These are phyloP conservation scores for Chrysopogon serrulatus DNA, from an alignment of 176 grass and related monocot genomes.

Conservation along the genomic window DNA sequence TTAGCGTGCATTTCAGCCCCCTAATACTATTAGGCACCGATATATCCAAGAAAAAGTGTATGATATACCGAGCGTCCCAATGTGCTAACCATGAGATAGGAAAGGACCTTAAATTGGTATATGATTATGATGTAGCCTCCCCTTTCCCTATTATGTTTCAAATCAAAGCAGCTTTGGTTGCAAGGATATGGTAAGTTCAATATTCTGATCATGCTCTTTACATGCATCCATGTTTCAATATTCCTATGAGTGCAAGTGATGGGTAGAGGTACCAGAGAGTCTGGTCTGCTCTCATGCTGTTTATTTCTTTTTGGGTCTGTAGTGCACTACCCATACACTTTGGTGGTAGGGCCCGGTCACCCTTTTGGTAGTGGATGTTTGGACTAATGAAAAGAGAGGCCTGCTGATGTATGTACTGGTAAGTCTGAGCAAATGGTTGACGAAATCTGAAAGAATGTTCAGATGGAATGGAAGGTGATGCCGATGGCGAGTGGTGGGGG, in stretches of 20 bases:
- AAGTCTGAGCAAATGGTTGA: conserved; percentile 61
- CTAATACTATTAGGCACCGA: conserved; percentile 11
- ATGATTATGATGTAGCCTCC: conserved; percentile 56
- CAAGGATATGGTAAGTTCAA: conserved; percentile 37
- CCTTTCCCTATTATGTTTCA: conserved; percentile 38
- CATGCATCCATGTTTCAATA: conserved; percentile 45
- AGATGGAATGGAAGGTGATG: conserved; percentile 54
- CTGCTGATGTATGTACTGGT: conserved; percentile 38
- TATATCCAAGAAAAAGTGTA: conserved; percentile 26
- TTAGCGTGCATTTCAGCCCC: neutral
- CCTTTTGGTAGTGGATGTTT: conserved; percentile 52
- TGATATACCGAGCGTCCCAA: conserved; percentile 20
- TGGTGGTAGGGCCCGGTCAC: conserved; percentile 54
- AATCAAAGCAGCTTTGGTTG: conserved; percentile 58
- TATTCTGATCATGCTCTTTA: conserved; percentile 18
- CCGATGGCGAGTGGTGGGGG: conserved; percentile 36
- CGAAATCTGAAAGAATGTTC: conserved; percentile 45
- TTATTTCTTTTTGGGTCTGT: conserved; percentile 49
- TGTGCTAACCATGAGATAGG: conserved; percentile 27
- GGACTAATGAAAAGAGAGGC: conserved; percentile 60
- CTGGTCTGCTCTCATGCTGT: conserved; percentile 37
- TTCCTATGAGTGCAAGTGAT: conserved; percentile 44
- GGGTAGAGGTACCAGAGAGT: conserved; percentile 34
- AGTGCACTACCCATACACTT: conserved; percentile 76
- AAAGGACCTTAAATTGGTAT: conserved; percentile 45